Evolutionary conservation across 495 filamentous ascomycete species (phyloP).

Genomic region (Aspergillus kassunensis): DNA sequence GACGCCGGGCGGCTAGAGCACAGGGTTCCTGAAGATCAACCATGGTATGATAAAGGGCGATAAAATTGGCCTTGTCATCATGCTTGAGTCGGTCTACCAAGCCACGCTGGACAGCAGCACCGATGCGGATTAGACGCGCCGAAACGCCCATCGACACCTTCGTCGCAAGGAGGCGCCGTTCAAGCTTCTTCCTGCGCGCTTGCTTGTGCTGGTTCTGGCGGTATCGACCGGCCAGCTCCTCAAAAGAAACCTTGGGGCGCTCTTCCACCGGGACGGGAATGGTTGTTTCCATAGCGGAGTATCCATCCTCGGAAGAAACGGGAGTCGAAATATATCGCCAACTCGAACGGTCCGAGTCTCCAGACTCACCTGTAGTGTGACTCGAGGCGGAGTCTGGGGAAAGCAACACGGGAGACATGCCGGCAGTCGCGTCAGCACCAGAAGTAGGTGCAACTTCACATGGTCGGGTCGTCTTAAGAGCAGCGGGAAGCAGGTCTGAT

Average conservation of each 20-base stretch:
- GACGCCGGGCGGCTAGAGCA: slow-evolving; percentile 54
- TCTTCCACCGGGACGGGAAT: slow-evolving; percentile 20
- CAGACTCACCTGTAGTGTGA: slow-evolving; percentile 38
- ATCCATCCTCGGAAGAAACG: slow-evolving; percentile 20
- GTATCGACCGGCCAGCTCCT: slow-evolving; percentile 40
- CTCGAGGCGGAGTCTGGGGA: slow-evolving; percentile 12
- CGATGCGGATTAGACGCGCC: slow-evolving; percentile 72
- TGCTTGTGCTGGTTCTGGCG: slow-evolving; percentile 44
- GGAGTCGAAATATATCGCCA: slow-evolving; percentile 26
- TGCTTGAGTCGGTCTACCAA: slow-evolving; percentile 84
- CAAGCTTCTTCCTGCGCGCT: slow-evolving; percentile 37
- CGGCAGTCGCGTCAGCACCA: slow-evolving; percentile 23
- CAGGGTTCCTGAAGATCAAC: slow-evolving; percentile 86
- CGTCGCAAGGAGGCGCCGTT: slow-evolving; percentile 38
- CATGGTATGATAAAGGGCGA: slow-evolving; percentile 78
- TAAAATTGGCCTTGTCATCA: slow-evolving; percentile 87
- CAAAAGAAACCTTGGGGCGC: slow-evolving; percentile 35
- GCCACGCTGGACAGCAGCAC: slow-evolving; percentile 72
- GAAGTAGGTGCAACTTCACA: slow-evolving; percentile 32
- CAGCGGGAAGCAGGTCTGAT: slow-evolving; percentile 27
- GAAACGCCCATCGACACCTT: slow-evolving; percentile 72
- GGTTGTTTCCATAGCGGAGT: slow-evolving; percentile 6
- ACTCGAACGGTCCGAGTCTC: slow-evolving; percentile 36
- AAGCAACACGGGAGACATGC: slow-evolving; percentile 19
- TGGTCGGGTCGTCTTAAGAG: slow-evolving; percentile 25